These are phyloP conservation scores for Galerina sulciceps DNA, from an alignment of 768 basidiomycete genomes.

Conservation along the genomic window DNA sequence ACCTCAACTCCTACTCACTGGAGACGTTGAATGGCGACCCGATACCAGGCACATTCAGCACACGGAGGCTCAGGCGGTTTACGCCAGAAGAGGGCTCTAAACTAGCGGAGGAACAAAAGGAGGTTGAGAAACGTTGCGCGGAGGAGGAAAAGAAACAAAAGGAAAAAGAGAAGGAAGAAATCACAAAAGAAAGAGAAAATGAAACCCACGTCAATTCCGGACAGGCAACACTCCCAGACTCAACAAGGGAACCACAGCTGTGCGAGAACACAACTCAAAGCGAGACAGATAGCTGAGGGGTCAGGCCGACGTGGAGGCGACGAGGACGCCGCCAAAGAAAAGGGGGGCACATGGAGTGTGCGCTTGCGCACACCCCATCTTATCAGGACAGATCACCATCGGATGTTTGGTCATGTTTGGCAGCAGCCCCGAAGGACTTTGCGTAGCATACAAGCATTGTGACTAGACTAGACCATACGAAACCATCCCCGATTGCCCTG, in stretches of 20 bases:
- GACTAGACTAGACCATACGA: too few relatives aligned
- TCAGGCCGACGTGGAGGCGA: slow-evolving; percentile 13
- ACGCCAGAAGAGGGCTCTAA: not conserved
- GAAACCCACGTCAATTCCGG: not conserved
- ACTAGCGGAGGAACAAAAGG: not conserved
- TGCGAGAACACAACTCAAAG: too few relatives aligned
- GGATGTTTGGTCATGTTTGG: not conserved
- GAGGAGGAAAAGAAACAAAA: slow-evolving; percentile 12
- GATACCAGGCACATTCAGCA: slow-evolving; percentile 12
- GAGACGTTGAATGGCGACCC: slow-evolving; percentile 15
- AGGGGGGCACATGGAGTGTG: slow-evolving; percentile 11
- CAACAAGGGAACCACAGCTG: slow-evolving; percentile 22
- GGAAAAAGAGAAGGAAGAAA: not conserved
- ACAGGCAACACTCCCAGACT: not conserved
- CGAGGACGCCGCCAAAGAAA: slow-evolving; percentile 4
- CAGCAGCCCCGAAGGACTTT: too few relatives aligned
- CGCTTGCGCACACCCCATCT: not conserved
- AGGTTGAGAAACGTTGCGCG: not conserved
- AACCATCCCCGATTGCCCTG: too few relatives aligned
- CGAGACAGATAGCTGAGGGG: too few relatives aligned
- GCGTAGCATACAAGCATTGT: too few relatives aligned
- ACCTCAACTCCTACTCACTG: slow-evolving; percentile 15
- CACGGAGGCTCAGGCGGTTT: slow-evolving; percentile 9
- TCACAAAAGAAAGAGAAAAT: not conserved
- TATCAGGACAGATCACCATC: not conserved